Conservation (phyloP, 176 grass and related monocot species). For the Canna indica region DNA sequence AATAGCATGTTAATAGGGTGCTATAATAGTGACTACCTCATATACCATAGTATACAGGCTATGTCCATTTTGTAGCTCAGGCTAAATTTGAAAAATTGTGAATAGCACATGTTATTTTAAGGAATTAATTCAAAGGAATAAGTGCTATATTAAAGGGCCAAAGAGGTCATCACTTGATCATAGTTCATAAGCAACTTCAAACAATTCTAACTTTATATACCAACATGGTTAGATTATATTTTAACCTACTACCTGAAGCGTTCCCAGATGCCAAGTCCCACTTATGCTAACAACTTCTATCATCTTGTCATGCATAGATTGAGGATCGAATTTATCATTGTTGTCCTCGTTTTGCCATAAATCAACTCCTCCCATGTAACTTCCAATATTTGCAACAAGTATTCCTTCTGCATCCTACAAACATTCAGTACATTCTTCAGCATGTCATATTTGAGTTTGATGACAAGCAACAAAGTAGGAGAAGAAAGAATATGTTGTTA, state of each 20-base stretch:
- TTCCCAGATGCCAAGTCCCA: slow-evolving; percentile 27
- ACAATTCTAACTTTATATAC: not conserved
- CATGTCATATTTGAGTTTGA: not conserved
- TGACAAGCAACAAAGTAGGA: not conserved
- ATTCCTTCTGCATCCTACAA: slow-evolving; percentile 25
- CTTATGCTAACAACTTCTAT: slow-evolving; percentile 23
- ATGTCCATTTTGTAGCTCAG: too few relatives aligned
- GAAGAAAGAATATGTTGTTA: not conserved
- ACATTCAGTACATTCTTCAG: not conserved
- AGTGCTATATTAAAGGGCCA: not conserved
- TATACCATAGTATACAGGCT: too few relatives aligned
- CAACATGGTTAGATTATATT: not conserved
- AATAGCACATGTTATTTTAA: too few relatives aligned
- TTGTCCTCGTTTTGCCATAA: slow-evolving; percentile 23
- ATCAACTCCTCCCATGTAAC: slow-evolving; percentile 28
- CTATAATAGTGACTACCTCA: too few relatives aligned
- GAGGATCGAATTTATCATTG: slow-evolving; percentile 22
- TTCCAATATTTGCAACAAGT: slow-evolving; percentile 27
- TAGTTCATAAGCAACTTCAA: not conserved
- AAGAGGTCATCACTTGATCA: not conserved
- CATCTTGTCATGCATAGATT: slow-evolving; percentile 29
- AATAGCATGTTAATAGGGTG: too few relatives aligned
- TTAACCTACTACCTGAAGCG: slow-evolving; percentile 18
- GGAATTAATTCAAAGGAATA: too few relatives aligned
- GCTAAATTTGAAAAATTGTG: too few relatives aligned